Base-by-base conservation (phyloP, 352 stramenopile species). In the Globisporangium radiosum region DNA sequence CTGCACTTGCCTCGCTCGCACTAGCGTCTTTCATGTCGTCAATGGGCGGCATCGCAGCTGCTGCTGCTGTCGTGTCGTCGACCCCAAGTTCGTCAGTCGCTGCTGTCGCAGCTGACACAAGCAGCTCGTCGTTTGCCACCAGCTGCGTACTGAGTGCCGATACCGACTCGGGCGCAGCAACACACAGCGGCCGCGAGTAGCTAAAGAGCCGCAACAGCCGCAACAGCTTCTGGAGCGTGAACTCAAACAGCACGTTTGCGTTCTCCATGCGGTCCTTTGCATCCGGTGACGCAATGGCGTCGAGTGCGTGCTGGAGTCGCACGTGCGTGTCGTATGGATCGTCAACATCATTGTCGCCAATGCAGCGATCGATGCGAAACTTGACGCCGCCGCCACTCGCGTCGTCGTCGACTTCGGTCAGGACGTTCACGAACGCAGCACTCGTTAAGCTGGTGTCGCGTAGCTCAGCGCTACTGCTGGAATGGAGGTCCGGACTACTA, bases 171-270 rank as follows among this genome's bases (percentile, higher is more conserved):
- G 25, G 43, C 19, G 42, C 14, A 17, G 40, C 50, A 25, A 38
- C 58, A 42, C 56, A 62, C 44, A 73, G 33, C 50, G 78, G 78
- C 54, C 83, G 75, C 36, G 83, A 88, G 60, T 87, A 90, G 59
- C 79, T 91, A 36, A 91, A 80, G 39, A 93, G 60, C 2, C 81
- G 76, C 56, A 93, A 64, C 38, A 93, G 54, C 40, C 74, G 75
- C 53, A 91, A 60, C 64, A 90, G 59, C 54, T 93, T 91, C 52
- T 79, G 76, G 42, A 91, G 60, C 25, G 76, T 84, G 56, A 78
- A 76, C 68, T 93, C 83, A 51, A 91, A 88, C n/a, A 90, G 63
- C n/a, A 91, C 76, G 53, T 91, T 87, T 25, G 78, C 85, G 56
- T 87, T 84, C 53, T 85, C 76, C 71, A 93, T 86, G 47, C 79